A percentile compares a stretch with the other conserved stretches of the same genome.
These are phyloP conservation scores for Xylariaceae sp. DNA, from an alignment of 2,329 filamentous ascomycete genomes.

Conservation along the genomic window DNA sequence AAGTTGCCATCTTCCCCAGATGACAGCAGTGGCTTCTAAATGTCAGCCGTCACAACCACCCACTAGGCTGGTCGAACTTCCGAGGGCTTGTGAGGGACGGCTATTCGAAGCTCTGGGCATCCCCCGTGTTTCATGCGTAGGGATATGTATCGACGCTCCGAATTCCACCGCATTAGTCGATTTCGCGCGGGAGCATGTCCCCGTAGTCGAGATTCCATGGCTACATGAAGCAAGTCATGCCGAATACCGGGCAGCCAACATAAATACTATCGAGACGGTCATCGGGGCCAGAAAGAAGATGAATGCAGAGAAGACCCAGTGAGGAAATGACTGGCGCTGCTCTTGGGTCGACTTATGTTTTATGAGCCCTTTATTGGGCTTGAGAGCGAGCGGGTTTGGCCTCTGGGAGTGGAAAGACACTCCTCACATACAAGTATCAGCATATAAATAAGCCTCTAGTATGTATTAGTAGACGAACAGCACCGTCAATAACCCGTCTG, in stretches of 20 bases:
- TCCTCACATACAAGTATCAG: no score
- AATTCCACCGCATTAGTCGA: conserved; percentile 51
- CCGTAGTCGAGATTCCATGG: conserved; percentile 52
- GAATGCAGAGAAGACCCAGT: conserved; percentile 1
- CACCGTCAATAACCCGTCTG: no score
- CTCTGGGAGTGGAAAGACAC: no score
- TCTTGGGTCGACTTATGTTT: no score
- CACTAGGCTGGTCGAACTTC: conserved; percentile 57
- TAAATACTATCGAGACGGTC: conserved; percentile 40
- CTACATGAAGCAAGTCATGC: conserved; percentile 39
- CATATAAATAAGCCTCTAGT: no score
- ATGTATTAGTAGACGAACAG: no score
- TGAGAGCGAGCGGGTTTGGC: no score
- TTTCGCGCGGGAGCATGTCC: conserved; percentile 49
- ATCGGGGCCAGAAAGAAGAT: conserved; percentile 35
- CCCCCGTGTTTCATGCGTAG: conserved; percentile 60
- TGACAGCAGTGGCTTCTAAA: conserved; percentile 47
- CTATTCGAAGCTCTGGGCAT: conserved; percentile 54
- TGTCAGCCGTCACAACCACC: conserved; percentile 34
- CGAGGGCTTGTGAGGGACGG: conserved; percentile 52
- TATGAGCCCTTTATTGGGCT: no score
- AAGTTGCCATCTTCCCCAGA: conserved; percentile 54
- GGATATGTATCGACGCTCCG: conserved; percentile 51
- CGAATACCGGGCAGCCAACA: conserved; percentile 42
- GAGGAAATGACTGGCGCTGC: neutral